A percentile compares a stretch with the other conserved stretches of the same genome.
Evolutionary conservation across 768 basidiomycete genomes (phyloP).

Genomic region (Coprinellus aureogranulatus): DNA sequence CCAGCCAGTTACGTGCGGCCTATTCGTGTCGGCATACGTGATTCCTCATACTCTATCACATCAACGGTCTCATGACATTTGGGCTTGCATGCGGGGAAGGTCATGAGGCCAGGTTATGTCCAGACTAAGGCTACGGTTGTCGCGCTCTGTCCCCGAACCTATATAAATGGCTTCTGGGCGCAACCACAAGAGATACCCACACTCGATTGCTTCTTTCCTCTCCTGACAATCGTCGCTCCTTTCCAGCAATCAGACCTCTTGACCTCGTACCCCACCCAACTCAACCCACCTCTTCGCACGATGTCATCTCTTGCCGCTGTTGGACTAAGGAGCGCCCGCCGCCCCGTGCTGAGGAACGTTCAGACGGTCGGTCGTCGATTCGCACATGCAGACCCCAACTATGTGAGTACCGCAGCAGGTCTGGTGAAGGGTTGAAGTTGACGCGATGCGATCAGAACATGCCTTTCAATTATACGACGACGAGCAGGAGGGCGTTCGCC

Average conservation of each 20-base stretch:
- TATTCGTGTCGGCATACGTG: neutral
- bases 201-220: neutral
- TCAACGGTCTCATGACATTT: neutral
- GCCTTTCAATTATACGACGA: conserved; percentile 15
- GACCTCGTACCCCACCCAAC: neutral
- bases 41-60: neutral
- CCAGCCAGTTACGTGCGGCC: neutral
- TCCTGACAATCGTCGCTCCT: neutral
- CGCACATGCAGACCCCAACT: conserved; percentile 6
- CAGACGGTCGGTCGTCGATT: neutral
- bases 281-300: neutral
- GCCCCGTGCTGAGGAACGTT: neutral
- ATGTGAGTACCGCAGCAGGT: neutral
- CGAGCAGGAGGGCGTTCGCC: conserved; percentile 21
- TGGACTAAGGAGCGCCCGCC: conserved; percentile 1
- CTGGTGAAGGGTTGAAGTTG: neutral
- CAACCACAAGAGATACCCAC: neutral
- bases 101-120: neutral
- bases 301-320: conserved; percentile 5
- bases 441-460: neutral
- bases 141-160: neutral
- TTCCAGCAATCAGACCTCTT: neutral
- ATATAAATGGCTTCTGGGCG: neutral
- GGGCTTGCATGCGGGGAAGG: neutral
- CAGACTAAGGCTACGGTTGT: neutral